Conservation (phyloP, 2,329 filamentous ascomycete species). For the Parascedosporium putredinis region DNA sequence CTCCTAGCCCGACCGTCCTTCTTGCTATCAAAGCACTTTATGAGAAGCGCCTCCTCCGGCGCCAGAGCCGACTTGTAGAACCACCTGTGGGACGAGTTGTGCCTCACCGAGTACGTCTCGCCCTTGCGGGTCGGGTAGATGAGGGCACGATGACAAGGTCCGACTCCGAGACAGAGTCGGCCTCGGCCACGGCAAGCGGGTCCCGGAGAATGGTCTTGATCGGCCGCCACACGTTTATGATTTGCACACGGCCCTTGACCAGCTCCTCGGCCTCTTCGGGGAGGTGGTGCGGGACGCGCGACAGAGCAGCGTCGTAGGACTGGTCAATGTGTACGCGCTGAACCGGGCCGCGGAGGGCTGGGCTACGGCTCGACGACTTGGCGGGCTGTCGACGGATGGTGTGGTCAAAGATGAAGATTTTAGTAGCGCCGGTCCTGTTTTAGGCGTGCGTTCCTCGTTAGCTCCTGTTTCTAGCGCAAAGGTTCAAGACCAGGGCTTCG, state of each 20-base stretch:
- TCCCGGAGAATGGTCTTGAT: slow-evolving; percentile 41
- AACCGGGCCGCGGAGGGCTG: slow-evolving; percentile 28
- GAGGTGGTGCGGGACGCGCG: slow-evolving; percentile 32
- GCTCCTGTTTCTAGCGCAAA: too few relatives aligned
- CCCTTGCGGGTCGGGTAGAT: slow-evolving; percentile 41
- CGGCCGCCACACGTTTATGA: slow-evolving; percentile 44
- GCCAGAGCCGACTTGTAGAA: slow-evolving; percentile 40
- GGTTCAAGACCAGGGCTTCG: background rate
- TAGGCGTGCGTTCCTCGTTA: too few relatives aligned
- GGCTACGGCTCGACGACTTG: slow-evolving; percentile 31
- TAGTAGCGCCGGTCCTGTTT: slow-evolving; percentile 44
- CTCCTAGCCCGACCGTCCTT: slow-evolving; percentile 30
- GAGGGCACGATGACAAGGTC: slow-evolving; percentile 38
- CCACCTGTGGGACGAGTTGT: slow-evolving; percentile 35
- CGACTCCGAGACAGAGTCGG: slow-evolving; percentile 34
- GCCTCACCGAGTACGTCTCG: slow-evolving; percentile 36
- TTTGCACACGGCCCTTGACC: slow-evolving; percentile 34
- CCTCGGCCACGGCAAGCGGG: slow-evolving; percentile 43
- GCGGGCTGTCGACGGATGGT: slow-evolving; percentile 34
- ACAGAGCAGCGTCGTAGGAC: slow-evolving; percentile 34
- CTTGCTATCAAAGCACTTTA: slow-evolving; percentile 54
- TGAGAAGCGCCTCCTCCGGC: slow-evolving; percentile 43
- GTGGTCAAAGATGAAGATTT: slow-evolving; percentile 53
- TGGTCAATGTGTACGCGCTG: slow-evolving; percentile 47
- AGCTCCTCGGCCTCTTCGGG: slow-evolving; percentile 33